These are phyloP conservation scores for Sorghum bicolor DNA, from an alignment of 176 grass and related monocot genomes.

Conservation along the genomic window Sorghum_bicolor_NCBIv3 NC_012878.2:56130501-56131000, in stretches of 20 bases:
- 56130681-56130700: background rate
- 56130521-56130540: background rate
- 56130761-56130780: slow-evolving; percentile 85
- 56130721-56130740: background rate
- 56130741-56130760: slow-evolving; percentile 86
- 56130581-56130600: slow-evolving; percentile 84
- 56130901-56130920: slow-evolving; percentile 85
- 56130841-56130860: slow-evolving; percentile 59
- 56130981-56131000: slow-evolving; percentile 70
- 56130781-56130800: slow-evolving; percentile 99
- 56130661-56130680: slow-evolving; percentile 13
- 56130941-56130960: background rate
- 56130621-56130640: slow-evolving; percentile 67
- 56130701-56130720: background rate
- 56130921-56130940: slow-evolving; percentile 5
- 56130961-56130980: slow-evolving; percentile 16
- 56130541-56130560: slow-evolving; percentile 4
- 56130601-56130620: slow-evolving; percentile 74
- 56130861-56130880: slow-evolving; percentile 64
- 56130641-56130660: slow-evolving; percentile 83
- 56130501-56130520: background rate
- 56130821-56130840: slow-evolving; percentile 82
- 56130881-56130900: slow-evolving; percentile 89
- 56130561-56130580: slow-evolving; percentile 76
- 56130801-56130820: slow-evolving; percentile 82